Evolutionary conservation across 2,329 filamentous ascomycete genomes (phyloP), one percentile per base, ranked within the genome.

Genomic region (Aspergillus unguis): DNA sequence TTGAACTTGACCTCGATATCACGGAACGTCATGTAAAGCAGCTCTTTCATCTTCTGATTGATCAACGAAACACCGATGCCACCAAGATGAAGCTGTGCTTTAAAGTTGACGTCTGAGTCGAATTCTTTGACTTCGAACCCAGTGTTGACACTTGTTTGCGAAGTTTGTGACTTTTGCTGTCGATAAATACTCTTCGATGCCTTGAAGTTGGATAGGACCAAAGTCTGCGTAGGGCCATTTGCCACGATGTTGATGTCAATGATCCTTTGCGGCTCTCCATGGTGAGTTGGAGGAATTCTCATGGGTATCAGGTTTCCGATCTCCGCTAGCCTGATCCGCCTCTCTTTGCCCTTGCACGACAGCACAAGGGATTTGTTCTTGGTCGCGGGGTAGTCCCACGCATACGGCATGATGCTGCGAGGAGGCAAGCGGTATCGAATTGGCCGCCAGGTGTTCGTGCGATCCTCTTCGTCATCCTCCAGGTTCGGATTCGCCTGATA

Each of bases 301-400:
- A 97, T 91, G 0, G 95, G 92, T 58, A 97, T 87, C 62, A 96
- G 80, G 61, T 96, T 96, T 26, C 94, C 94, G 64, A 99, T 99
- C 69, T 99, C 94, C 2, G 92, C 90, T 59, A 99, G 80, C 70
- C 95, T 96, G 68, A 99, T 87, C 65, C 96, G 90, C 29, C 94
- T 82, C 67, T 96, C 91, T 65, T 87, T 90, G 56, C 85, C 85
- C 64, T 86, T 85, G 6, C 86, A 87, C 48, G 79, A 85, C 66
- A 99, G 84, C 45, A 97, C 85, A 36, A 99, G 83, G 68, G 96
- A 94, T 65, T 94, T 95, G 74, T 90, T 87, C 74, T 95, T 96
- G n/a, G 91, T 92, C 1, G 94, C 92, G 1, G 94, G 95, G 73
- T 96, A 99, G 68, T 99, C 95, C 94, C 94, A 99, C 1, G 94